Conservation (phyloP, 2,329 filamentous ascomycete genomes). For the Blastomyces parvus region DNA sequence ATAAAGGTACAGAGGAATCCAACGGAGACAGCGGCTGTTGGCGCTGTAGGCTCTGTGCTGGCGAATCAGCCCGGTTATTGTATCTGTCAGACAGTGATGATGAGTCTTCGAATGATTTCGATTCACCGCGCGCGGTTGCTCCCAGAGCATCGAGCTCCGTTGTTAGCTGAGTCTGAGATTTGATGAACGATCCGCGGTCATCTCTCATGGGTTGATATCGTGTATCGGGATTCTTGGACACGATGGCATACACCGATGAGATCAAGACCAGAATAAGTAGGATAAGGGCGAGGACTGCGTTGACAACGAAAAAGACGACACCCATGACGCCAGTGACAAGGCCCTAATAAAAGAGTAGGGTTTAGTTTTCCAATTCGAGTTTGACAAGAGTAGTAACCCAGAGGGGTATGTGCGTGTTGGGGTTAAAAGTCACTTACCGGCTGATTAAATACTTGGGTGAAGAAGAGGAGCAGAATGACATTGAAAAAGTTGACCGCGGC, state of each 20-base stretch:
- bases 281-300: constrained; percentile 72
- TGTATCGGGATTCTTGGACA: constrained; percentile 88
- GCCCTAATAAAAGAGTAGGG: constrained; percentile 34
- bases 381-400: background rate
- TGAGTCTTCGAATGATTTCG: constrained; percentile 62
- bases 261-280: constrained; percentile 74
- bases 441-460: constrained; percentile 76
- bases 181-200: constrained; percentile 94
- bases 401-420: no score
- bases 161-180: constrained; percentile 76
- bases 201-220: constrained; percentile 96
- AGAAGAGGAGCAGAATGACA: constrained; percentile 78
- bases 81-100: constrained; percentile 55
- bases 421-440: constrained; percentile 44
- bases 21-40: constrained; percentile 42
- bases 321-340: constrained; percentile 82
- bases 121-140: constrained; percentile 75
- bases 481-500: constrained; percentile 84
- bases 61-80: constrained; percentile 36
- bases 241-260: constrained; percentile 66
- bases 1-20: constrained; percentile 38
- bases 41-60: constrained; percentile 22
- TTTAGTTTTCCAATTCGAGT: constrained; percentile 5
- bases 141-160: constrained; percentile 86
- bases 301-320: constrained; percentile 79